Evolutionary conservation across 1,139 yeast species (phyloP).

Genomic region (Magnusiomyces suaveolens): DNA sequence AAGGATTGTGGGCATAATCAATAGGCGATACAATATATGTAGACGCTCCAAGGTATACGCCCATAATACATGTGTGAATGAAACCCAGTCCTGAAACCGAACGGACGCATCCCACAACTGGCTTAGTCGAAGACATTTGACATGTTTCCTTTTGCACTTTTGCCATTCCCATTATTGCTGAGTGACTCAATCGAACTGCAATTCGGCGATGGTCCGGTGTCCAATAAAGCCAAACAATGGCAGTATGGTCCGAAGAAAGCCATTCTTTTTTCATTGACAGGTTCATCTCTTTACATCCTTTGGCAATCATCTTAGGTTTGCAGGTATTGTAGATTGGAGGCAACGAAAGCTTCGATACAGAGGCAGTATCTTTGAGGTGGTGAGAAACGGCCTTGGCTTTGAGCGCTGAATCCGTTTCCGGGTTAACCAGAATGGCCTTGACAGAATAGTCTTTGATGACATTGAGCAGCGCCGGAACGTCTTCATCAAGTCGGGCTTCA

Average conservation of each 20-base stretch:
- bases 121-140: slow-evolving; percentile 60
- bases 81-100: slow-evolving; percentile 84
- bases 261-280: slow-evolving; percentile 38
- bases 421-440: slow-evolving; percentile 64
- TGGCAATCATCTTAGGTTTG: slow-evolving; percentile 50
- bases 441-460: slow-evolving; percentile 64
- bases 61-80: slow-evolving; percentile 69
- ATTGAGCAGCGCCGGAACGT: slow-evolving; percentile 57
- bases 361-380: slow-evolving; percentile 48
- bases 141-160: slow-evolving; percentile 89
- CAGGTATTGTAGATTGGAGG: slow-evolving; percentile 59
- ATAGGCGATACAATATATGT: slow-evolving; percentile 74
- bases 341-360: slow-evolving; percentile 36
- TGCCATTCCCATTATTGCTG: slow-evolving; percentile 64
- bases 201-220: slow-evolving; percentile 64
- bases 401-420: slow-evolving; percentile 56
- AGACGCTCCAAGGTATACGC: slow-evolving; percentile 77
- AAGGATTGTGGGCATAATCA: slow-evolving; percentile 68
- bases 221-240: slow-evolving; percentile 58
- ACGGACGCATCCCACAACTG: slow-evolving; percentile 79
- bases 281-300: slow-evolving; percentile 39
- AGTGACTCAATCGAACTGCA: slow-evolving; percentile 57
- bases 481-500: slow-evolving; percentile 61
- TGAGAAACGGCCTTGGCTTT: slow-evolving; percentile 63
- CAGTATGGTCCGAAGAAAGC: slow-evolving; percentile 30